phyloP scores from a whole-genome alignment of 1,139 yeast species.

The Candida pseudocylindracea region DNA sequence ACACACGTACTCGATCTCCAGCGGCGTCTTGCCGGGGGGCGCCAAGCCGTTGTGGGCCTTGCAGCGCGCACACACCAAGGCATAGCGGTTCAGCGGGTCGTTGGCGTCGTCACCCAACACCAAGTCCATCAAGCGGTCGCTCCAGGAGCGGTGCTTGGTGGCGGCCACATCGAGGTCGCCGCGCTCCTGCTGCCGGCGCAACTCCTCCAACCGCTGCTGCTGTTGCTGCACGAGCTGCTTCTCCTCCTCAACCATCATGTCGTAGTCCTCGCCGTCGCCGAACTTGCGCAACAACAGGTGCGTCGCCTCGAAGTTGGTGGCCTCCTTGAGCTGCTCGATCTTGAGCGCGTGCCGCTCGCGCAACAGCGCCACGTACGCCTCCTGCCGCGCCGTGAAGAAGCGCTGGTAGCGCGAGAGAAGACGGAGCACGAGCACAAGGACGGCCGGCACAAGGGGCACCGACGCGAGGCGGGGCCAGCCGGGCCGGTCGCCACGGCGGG shows the following conservation, averaged over 20 bases:
- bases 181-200: too few species aligned
- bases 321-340: constrained; percentile 53
- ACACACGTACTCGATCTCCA: too few species aligned
- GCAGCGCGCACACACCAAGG: constrained; percentile 50
- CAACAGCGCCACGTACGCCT: too few species aligned
- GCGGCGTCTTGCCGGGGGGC: constrained; percentile 26
- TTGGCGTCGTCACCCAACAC: constrained; percentile 54
- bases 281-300: constrained; percentile 49
- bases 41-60: constrained; percentile 63
- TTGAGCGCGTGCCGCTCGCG: constrained; percentile 23
- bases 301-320: constrained; percentile 62
- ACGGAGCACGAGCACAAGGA: too few species aligned
- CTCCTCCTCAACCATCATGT: too few species aligned
- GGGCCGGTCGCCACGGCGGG: too few species aligned
- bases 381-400: too few species aligned
- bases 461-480: too few species aligned
- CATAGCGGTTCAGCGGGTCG: constrained; percentile 41
- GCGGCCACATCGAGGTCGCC: too few species aligned
- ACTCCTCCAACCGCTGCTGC: not conserved
- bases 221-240: not conserved
- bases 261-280: constrained; percentile 1
- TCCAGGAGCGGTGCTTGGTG: constrained; percentile 12
- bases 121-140: constrained; percentile 17
- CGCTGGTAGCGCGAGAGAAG: too few species aligned
- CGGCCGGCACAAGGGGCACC: too few species aligned